Evolutionary conservation across 371 early-diverging fungal species (phyloP), one percentile per base, ranked within the genome.

Genomic region (Syncephalastrum racemosum): DNA sequence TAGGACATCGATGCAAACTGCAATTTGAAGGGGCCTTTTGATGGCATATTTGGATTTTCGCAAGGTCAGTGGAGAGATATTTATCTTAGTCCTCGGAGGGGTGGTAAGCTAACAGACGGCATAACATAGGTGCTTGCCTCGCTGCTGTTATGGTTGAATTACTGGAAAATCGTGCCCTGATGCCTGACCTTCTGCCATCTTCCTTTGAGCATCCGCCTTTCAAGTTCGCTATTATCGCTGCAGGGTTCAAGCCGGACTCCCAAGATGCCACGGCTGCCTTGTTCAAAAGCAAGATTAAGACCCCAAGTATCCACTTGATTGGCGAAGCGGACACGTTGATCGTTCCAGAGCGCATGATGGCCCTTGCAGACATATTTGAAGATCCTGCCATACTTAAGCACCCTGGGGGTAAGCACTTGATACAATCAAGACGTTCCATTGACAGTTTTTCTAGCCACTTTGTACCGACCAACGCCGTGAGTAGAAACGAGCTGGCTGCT

Each of bases 1-100:
- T 50, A 43, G 24, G 25, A 25, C 44, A 14, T 20, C 42, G 22
- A 50, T 41, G 16, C 20, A 24, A 12, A 46, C 31, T 51, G 15
- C 15, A 16, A 16, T 7, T 16, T 43, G 25, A 24, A 83, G 76
- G 88, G 87, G 4, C 87, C 88, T 3, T 90, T 88, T 63, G 84
- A 86, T 62, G 90, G 88, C 23, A 73, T 90, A 4, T 71, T 90
- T 61, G 90, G 90, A 5, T 90, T 90, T 62, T 87, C 87, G 8
- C 90, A 90, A 63, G 79, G 70, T 63, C 59, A 25, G 16, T 18
- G 31, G 2, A 49, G 12, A 14, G 13, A 45, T 15, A 16, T 10
- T 31, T 31, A n/a, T n/a, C 39, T 13, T 19, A 43, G 24, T 42
- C 4, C n/a, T 40, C n/a, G n/a, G 3, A 19, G 25, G 8, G 22